Percentiles rank a stretch among this genome's conserved stretches.
Conservation (phyloP, 2,329 filamentous ascomycete genomes). For the Aureobasidium subglaciale region DNA sequence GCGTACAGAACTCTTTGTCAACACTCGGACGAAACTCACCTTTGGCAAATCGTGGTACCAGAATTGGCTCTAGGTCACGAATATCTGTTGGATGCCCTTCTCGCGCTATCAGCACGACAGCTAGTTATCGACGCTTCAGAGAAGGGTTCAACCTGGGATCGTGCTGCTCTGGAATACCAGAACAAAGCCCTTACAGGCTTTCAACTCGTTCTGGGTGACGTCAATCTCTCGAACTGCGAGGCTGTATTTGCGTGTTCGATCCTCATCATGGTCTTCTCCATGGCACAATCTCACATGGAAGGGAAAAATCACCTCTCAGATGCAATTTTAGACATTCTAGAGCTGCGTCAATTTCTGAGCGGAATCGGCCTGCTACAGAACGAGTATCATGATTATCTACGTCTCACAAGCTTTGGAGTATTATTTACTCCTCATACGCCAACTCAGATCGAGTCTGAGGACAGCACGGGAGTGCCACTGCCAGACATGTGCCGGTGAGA, state of each 20-base stretch:
- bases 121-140: not conserved
- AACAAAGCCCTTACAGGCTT: not conserved
- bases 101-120: not conserved
- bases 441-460: not conserved
- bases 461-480: not conserved
- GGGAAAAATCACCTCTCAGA: not conserved
- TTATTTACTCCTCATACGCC: not conserved
- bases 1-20: not conserved
- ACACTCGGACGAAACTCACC: not conserved
- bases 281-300: not conserved
- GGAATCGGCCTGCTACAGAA: not conserved
- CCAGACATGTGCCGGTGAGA: not conserved
- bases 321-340: not conserved
- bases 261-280: not conserved
- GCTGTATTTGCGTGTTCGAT: not conserved
- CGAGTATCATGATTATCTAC: not conserved
- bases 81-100: not conserved
- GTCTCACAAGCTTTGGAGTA: not conserved
- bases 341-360: not conserved
- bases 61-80: not conserved
- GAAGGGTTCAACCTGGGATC: not conserved
- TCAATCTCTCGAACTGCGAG: not conserved
- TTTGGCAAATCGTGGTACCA: constrained; percentile 6
- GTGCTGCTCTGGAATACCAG: constrained; percentile 4
- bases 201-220: not conserved